Base-by-base conservation (phyloP, 805 yeast species). In the Starmerella bombi region DNA sequence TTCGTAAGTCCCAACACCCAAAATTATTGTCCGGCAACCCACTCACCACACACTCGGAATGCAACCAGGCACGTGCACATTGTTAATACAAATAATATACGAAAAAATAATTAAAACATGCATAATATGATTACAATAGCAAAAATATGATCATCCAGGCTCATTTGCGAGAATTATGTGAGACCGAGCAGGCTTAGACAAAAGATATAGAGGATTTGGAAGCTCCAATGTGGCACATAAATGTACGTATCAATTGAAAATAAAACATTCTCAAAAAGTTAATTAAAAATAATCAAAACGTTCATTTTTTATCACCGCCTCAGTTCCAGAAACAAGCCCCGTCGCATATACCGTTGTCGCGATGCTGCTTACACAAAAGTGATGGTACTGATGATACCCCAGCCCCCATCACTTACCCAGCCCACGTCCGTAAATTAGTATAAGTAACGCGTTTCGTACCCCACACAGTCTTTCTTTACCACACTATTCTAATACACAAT, bases 401-500 rank as follows among this genome's bases (percentile, higher is more conserved):
- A 14, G 9, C 35, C 35, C 25, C 6, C 35, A 32, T 32, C 35
- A 16, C 22, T 20, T 9, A n/a, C 25, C 25, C 16, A 32, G 17
- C 20, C 27, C 34, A 4, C 8, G 20, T 8, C n/a, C 25, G 18
- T 17, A 32, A 32, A 32, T 14, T 19, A 32, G 17, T 32, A 32
- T 32, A 32, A 32, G 25, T 12, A n/a, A 32, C 23, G 35, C 25
- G 23, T 9, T 8, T 5, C 5, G 5, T 14, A 15, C 19, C 34
- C 34, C 9, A 16, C 34, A 9, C 7, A 5, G 9, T 9, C 14
- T 18, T 18, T 31, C 9, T 7, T 8, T 20, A 6, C 9, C 22
- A 15, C 22, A 8, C n/a, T n/a, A 31, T 12, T 16, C 34, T 21
- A 20, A 32, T 32, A 8, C 35, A 43, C 44, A 45, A 53, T 53